Conservation (phyloP, 2,329 filamentous ascomycete genomes). For the Pseudogymnoascus sp. region DNA sequence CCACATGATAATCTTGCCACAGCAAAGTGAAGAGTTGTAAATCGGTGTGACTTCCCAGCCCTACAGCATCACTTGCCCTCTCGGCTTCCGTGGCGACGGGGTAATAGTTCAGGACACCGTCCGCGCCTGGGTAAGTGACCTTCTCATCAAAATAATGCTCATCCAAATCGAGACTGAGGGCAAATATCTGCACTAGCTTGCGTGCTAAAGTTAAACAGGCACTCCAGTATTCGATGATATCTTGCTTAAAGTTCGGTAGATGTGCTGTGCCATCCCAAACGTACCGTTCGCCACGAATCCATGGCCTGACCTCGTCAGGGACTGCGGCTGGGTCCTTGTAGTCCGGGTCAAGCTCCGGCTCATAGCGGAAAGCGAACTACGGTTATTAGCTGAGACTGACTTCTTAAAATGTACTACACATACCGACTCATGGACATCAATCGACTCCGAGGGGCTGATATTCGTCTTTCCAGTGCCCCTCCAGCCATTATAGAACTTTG, state of each 20-base stretch:
- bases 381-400: not conserved
- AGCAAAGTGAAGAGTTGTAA: slow-evolving; percentile 42
- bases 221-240: slow-evolving; percentile 39
- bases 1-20: slow-evolving; percentile 35
- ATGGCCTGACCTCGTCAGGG: slow-evolving; percentile 34
- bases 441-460: slow-evolving; percentile 41
- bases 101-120: slow-evolving; percentile 38
- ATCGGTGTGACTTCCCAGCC: slow-evolving; percentile 40
- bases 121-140: slow-evolving; percentile 41
- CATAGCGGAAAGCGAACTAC: slow-evolving; percentile 38
- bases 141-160: slow-evolving; percentile 49
- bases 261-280: slow-evolving; percentile 44
- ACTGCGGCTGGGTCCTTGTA: slow-evolving; percentile 33
- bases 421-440: slow-evolving; percentile 45
- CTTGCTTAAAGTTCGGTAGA: slow-evolving; percentile 40
- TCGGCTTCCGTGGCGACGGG: slow-evolving; percentile 30
- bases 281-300: slow-evolving; percentile 40
- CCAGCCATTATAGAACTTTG: slow-evolving; percentile 42
- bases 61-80: slow-evolving; percentile 27
- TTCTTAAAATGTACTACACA: slow-evolving; percentile 17
- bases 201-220: slow-evolving; percentile 42
- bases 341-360: slow-evolving; percentile 43
- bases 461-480: slow-evolving; percentile 31
- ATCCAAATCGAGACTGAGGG: slow-evolving; percentile 43
- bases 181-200: slow-evolving; percentile 43